Evolutionary conservation across 225 moss, liverwort and hornwort species (phyloP).

Genomic region (Pseudisothecium myosuroides): DNA sequence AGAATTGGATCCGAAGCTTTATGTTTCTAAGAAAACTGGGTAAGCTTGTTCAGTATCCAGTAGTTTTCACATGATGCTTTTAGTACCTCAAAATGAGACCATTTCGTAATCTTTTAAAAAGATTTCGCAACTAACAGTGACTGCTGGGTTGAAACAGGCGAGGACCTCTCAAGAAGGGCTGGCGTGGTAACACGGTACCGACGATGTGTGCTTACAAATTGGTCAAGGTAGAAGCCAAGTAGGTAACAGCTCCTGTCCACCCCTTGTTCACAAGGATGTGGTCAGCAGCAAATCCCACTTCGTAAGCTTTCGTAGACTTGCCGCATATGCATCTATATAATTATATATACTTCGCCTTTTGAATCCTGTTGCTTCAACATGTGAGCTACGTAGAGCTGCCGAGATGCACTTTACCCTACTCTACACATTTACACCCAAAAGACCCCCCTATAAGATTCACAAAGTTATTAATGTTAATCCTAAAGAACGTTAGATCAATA

Average conservation of each 20-base stretch:
- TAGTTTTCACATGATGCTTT: background rate
- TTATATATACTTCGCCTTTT: background rate
- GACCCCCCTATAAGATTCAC: background rate
- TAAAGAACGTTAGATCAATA: background rate
- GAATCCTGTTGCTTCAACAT: background rate
- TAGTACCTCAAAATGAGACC: background rate
- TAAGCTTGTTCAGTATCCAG: slow-evolving; percentile 11
- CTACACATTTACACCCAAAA: background rate
- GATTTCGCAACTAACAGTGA: background rate
- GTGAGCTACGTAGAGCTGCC: background rate
- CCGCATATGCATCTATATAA: background rate
- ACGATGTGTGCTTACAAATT: slow-evolving; percentile 98
- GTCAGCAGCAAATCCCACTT: slow-evolving; percentile 31
- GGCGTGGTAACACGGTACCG: slow-evolving; percentile 54
- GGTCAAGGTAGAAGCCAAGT: slow-evolving; percentile 98
- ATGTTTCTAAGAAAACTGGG: slow-evolving; percentile 74
- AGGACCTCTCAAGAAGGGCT: slow-evolving; percentile 75
- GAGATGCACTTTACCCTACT: background rate
- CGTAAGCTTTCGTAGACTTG: slow-evolving; percentile 31
- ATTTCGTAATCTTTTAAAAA: background rate
- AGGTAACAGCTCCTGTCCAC: slow-evolving; percentile 64
- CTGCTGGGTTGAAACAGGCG: slow-evolving; percentile 40
- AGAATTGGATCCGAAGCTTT: slow-evolving; percentile 75
- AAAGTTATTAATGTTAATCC: background rate
- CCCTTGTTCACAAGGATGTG: slow-evolving; percentile 52